Base-by-base conservation (phyloP, 768 basidiomycete genomes). In the Collybia sordida region DNA sequence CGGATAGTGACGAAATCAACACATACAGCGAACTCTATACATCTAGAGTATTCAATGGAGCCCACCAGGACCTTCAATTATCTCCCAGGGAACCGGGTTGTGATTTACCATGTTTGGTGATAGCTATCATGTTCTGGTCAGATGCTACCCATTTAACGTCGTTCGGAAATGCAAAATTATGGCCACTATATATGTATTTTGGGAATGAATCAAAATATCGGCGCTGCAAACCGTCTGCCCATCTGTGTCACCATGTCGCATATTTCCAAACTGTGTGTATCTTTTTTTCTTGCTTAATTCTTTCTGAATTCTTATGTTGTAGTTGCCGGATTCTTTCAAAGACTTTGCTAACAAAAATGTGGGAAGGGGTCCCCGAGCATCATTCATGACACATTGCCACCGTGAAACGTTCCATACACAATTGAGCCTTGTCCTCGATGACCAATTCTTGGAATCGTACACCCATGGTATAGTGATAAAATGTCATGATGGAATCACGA, bases 101-200 rank as follows among this genome's bases (percentile, higher is more conserved):
- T 18, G 40, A 48, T 8, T 39, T 59, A 3, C 56, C 55, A 22
- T 40, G 24, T 0, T 45, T 55, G 8, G 49, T 65, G 31, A 50
- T 49, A 3, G 52, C 56, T 1, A 9, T 65, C 1, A 65, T 64
- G 63, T 49, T 64, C 12, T 64, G 58, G 42, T 69, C 67, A 1
- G 67, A 69, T 45, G 48, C 59, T 0, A 67, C 67, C 0, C 63
- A 65, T 22, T 58, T 67, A 8, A 52, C 67, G 2, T 46, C 46
- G 2, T 67, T 69, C 50, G 64, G 71, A 4, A 39, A 63, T 2
- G 56, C 55, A 12, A 53, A 44, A 6, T 27, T 63, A 1, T 65
- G 58, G 64, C 63, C 61, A 2, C 21, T 62, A 2, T 64, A 64
- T 19, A 14, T 57, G 18, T 56, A 42, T 19, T 57, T 60, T 36